Evolutionary conservation across 164 flowering plant species (phyloP).

Genomic region (Sextonia rubra): DNA sequence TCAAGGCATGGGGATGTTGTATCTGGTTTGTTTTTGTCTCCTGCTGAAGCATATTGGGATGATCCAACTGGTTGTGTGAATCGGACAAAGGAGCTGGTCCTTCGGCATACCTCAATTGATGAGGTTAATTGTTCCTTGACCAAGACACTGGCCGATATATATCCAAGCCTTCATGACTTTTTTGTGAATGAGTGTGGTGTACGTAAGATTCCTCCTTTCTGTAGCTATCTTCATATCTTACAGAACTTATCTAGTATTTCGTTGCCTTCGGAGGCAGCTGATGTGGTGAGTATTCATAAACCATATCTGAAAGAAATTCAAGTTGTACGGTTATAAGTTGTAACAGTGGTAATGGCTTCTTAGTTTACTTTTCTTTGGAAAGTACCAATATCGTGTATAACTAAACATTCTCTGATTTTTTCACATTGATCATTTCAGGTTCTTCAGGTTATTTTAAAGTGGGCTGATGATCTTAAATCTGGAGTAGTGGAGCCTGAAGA

Average conservation of each 20-base stretch:
- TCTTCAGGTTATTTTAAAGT: slow-evolving; percentile 53
- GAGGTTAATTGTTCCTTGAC: slow-evolving; percentile 15
- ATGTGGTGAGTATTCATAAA: slow-evolving; percentile 44
- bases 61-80: slow-evolving; percentile 64
- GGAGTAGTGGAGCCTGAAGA: slow-evolving; percentile 51
- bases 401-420: neutral
- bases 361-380: neutral
- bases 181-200: slow-evolving; percentile 80
- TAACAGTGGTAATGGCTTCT: neutral
- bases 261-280: slow-evolving; percentile 70
- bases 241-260: slow-evolving; percentile 47
- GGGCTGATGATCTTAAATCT: slow-evolving; percentile 65
- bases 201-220: slow-evolving; percentile 49
- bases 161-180: slow-evolving; percentile 70
- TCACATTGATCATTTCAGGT: slow-evolving; percentile 40
- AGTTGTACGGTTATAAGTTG: slow-evolving; percentile 3
- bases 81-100: slow-evolving; percentile 24
- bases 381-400: neutral
- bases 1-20: slow-evolving; percentile 46
- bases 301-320: slow-evolving; percentile 1
- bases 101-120: slow-evolving; percentile 12
- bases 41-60: slow-evolving; percentile 74
- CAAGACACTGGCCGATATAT: slow-evolving; percentile 49
- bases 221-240: slow-evolving; percentile 54
- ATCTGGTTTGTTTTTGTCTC: slow-evolving; percentile 56